These are phyloP conservation scores for Volutella citrinella DNA, from an alignment of 2,329 filamentous ascomycete species.

Conservation along the genomic window DNA sequence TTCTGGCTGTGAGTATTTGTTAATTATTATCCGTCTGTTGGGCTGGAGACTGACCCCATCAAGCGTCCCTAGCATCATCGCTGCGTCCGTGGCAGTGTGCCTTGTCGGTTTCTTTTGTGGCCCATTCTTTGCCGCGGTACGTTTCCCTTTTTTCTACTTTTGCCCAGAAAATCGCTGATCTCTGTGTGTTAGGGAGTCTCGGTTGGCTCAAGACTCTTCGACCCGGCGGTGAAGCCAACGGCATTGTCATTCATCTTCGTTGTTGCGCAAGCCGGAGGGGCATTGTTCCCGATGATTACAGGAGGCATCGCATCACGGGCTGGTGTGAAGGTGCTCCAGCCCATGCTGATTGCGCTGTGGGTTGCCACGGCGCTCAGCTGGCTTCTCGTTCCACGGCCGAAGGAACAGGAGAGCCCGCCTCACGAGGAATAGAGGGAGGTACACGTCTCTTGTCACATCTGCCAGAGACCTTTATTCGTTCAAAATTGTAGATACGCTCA, in stretches of 20 bases:
- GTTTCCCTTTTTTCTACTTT: no score
- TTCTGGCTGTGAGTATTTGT: conserved; percentile 58
- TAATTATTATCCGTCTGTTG: rapidly evolving
- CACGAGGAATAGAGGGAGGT: not conserved
- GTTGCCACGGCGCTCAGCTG: conserved; percentile 44
- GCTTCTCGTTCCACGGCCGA: no score
- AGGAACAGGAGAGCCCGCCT: no score
- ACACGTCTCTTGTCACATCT: no score
- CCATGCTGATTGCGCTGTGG: conserved; percentile 47
- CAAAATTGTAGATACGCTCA: no score
- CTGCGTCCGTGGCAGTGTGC: conserved; percentile 51
- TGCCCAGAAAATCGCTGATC: rapidly evolving
- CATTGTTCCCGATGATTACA: conserved; percentile 53
- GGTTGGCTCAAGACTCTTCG: conserved; percentile 50
- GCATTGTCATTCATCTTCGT: conserved; percentile 52
- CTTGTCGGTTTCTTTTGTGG: conserved; percentile 57
- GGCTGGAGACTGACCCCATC: conserved; percentile 4
- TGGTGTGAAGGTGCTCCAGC: conserved; percentile 49
- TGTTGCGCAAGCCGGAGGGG: conserved; percentile 53
- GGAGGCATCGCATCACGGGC: conserved; percentile 45
- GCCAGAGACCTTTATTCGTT: no score
- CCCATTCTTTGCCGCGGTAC: conserved; percentile 54
- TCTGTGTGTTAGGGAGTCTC: conserved; percentile 43
- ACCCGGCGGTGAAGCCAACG: conserved; percentile 31
- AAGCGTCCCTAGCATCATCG: conserved; percentile 42